Evolutionary conservation across 805 yeast genomes (phyloP).

Genomic region (Sungouiozyma ichnusensis): DNA sequence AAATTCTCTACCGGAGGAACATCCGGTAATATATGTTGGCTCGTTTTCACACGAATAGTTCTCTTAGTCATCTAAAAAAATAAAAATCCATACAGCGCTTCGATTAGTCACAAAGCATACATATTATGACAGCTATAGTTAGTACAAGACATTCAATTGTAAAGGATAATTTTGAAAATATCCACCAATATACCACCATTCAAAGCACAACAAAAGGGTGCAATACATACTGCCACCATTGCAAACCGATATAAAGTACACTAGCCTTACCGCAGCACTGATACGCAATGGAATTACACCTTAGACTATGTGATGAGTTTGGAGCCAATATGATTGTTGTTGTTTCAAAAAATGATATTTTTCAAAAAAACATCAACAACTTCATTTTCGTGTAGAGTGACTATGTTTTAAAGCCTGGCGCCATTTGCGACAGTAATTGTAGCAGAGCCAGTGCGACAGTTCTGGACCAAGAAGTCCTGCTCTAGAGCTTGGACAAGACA

Average conservation of each 20-base stretch:
- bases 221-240: slow-evolving; percentile 8
- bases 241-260: background rate
- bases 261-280: no score
- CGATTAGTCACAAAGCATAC: no score
- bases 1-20: slow-evolving; percentile 81
- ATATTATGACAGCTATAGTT: no score
- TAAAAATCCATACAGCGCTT: no score
- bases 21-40: slow-evolving; percentile 72
- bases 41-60: slow-evolving; percentile 79
- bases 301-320: no score
- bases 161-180: background rate
- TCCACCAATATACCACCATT: background rate
- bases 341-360: no score
- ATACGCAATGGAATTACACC: no score
- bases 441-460: background rate
- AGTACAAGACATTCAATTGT: no score
- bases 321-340: no score
- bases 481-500: no score
- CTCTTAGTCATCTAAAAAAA: slow-evolving; percentile 62
- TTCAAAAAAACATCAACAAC: background rate
- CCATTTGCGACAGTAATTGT: background rate
- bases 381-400: background rate
- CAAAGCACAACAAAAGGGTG: background rate
- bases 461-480: no score
- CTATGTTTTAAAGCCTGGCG: background rate